Percentiles rank a stretch among this genome's conserved stretches.
These are phyloP conservation scores for Linnemannia elongata DNA, from an alignment of 192 early-diverging fungal species.

Conservation along the genomic window DNA sequence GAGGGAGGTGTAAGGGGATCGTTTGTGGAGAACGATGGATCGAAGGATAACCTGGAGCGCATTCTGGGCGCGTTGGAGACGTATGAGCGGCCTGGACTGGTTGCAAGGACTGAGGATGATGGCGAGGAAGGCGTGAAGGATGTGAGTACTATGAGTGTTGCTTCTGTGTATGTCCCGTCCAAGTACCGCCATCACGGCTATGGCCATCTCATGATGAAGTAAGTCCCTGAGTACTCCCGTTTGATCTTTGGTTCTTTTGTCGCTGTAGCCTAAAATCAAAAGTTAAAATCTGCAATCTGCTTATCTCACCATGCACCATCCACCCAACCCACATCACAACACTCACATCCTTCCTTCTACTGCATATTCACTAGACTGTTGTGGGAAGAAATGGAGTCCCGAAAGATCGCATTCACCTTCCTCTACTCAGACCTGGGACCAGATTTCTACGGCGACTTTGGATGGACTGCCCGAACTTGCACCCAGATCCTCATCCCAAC, in stretches of 20 bases:
- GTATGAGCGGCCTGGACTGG: constrained; percentile 41
- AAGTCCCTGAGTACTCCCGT: background rate
- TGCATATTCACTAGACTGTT: constrained; percentile 34
- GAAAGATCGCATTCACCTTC: constrained; percentile 27
- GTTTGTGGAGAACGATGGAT: background rate
- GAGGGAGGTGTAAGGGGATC: background rate
- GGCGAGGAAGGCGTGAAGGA: constrained; percentile 15
- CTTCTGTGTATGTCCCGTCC: constrained; percentile 39
- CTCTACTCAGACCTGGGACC: constrained; percentile 47
- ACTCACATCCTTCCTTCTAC: background rate
- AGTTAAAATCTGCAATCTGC: background rate
- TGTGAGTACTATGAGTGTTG: constrained; percentile 29
- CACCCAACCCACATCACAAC: background rate
- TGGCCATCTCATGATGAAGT: constrained; percentile 44
- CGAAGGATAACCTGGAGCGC: constrained; percentile 19
- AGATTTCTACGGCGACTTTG: constrained; percentile 35
- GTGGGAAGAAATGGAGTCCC: constrained; percentile 33
- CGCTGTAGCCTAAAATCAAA: too few relatives aligned
- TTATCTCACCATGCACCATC: background rate
- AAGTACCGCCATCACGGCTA: constrained; percentile 44
- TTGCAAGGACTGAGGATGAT: constrained; percentile 8
- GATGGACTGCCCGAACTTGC: constrained; percentile 35
- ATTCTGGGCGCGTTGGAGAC: constrained; percentile 42
- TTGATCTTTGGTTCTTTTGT: background rate
- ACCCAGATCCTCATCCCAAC: constrained; percentile 30